Conservation (phyloP, 805 yeast genomes). For the Kuraishia cidri region DNA sequence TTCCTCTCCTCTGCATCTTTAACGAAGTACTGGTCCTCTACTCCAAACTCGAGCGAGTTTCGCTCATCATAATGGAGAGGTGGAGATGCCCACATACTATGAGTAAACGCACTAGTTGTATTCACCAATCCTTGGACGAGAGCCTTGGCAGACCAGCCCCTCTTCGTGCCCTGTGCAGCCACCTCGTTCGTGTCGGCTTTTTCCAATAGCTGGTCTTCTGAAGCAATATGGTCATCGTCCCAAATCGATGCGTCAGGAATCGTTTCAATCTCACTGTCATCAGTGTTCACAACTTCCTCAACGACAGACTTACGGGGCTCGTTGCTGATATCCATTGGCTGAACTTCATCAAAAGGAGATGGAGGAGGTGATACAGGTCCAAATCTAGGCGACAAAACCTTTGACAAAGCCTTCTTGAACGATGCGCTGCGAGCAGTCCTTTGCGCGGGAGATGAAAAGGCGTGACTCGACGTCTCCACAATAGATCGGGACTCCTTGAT, state of each 20-base stretch:
- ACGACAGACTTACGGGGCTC: constrained; percentile 4
- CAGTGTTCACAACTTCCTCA: background rate
- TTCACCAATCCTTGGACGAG: constrained; percentile 16
- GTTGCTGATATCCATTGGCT: too few species aligned
- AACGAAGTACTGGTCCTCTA: constrained; percentile 41
- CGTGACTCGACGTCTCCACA: background rate
- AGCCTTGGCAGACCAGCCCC: constrained; percentile 8
- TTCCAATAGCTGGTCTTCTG: too few species aligned
- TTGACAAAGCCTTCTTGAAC: background rate
- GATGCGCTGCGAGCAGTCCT: background rate
- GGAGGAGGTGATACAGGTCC: too few species aligned
- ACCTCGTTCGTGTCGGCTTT: constrained; percentile 1
- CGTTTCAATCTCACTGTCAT: constrained; percentile 1
- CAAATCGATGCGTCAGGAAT: constrained; percentile 3
- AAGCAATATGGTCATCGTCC: constrained; percentile 5
- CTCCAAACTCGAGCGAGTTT: constrained; percentile 25
- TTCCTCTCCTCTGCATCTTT: constrained; percentile 31
- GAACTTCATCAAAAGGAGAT: too few species aligned
- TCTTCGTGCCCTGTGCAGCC: constrained; percentile 1
- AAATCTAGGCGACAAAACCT: background rate
- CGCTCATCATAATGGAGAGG: constrained; percentile 52
- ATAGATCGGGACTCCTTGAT: background rate
- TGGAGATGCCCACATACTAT: constrained; percentile 42
- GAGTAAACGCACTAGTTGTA: constrained; percentile 3
- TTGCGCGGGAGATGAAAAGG: too few species aligned